A percentile compares a stretch with the other conserved stretches of the same genome.
Evolutionary conservation across 2,329 filamentous ascomycete genomes (phyloP).

Genomic region (Monosporascus sp.): DNA sequence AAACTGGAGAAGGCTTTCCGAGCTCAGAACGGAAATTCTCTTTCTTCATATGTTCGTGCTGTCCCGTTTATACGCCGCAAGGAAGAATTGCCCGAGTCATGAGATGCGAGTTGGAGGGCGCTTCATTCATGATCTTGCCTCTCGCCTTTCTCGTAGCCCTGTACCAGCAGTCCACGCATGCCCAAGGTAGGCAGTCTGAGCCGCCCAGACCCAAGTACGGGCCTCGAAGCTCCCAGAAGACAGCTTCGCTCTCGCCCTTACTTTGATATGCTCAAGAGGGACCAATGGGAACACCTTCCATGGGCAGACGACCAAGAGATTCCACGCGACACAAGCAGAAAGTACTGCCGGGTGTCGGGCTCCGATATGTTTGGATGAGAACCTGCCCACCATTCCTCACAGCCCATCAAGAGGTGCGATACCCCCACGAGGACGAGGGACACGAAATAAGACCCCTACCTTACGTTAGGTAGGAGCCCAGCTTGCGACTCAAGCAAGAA

Average conservation of each 20-base stretch:
- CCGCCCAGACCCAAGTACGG: neutral
- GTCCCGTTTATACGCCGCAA: neutral
- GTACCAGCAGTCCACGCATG: neutral
- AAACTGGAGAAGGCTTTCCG: neutral
- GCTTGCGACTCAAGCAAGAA: neutral
- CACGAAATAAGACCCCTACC: neutral
- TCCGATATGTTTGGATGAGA: neutral
- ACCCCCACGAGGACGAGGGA: neutral
- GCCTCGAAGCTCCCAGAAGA: neutral
- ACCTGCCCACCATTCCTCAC: neutral
- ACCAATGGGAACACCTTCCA: neutral
- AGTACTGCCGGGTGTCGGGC: neutral
- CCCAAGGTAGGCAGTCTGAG: neutral
- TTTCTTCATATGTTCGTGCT: neutral
- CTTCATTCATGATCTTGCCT: too few species aligned
- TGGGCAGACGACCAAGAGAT: neutral
- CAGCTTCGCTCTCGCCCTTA: neutral
- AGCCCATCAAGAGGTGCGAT: neutral
- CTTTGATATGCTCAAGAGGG: neutral
- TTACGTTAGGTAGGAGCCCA: neutral
- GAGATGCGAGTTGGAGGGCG: too few species aligned
- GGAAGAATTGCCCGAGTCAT: neutral
- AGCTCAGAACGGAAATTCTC: neutral
- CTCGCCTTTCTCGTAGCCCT: too few species aligned
- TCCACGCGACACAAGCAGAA: neutral